Conservation (phyloP, 2,329 filamentous ascomycete genomes). For the Paecilomyces niveus region DNA sequence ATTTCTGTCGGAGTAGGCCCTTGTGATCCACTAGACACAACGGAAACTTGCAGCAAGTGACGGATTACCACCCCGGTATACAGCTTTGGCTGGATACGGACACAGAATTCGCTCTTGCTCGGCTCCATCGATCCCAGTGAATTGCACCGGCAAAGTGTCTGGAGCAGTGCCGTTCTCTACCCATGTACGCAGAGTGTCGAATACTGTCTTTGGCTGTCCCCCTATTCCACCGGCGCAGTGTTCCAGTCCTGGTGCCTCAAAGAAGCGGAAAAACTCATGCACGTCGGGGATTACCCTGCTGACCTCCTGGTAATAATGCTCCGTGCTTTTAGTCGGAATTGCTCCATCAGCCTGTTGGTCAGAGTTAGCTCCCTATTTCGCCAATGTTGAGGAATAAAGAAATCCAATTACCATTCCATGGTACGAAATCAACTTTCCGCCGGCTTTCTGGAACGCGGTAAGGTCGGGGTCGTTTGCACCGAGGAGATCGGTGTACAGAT, state of each 20-base stretch:
- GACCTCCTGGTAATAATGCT: background rate
- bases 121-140: background rate
- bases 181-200: background rate
- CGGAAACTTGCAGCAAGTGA: background rate
- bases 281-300: background rate
- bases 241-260: background rate
- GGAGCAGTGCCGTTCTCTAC: background rate
- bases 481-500: slow-evolving; percentile 21
- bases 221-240: background rate
- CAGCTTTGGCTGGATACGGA: background rate
- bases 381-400: background rate
- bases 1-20: too few relatives aligned
- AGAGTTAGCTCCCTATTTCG: background rate
- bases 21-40: background rate
- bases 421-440: slow-evolving; percentile 1
- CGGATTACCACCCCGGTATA: background rate
- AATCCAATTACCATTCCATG: background rate
- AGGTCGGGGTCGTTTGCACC: slow-evolving; percentile 18
- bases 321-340: background rate
- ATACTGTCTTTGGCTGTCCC: background rate
- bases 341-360: background rate
- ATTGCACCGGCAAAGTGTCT: background rate
- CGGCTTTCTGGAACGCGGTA: background rate
- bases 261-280: slow-evolving; percentile 1
- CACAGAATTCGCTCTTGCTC: background rate